phyloP scores from a whole-genome alignment of 1,139 yeast genomes.

The Debaryomyces sp. region DNA sequence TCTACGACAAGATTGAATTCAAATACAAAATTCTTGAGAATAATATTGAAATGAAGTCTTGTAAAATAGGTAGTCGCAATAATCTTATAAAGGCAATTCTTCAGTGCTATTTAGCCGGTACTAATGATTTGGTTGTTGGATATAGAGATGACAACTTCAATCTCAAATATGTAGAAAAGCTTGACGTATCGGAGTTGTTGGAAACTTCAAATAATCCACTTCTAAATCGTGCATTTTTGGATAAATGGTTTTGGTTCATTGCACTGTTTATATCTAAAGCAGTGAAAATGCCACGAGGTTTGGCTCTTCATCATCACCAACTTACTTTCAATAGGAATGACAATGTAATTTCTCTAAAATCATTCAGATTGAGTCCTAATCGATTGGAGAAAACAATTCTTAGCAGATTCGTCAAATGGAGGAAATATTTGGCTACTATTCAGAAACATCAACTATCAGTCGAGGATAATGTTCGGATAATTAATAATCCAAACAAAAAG shows the following conservation, averaged over 20 bases:
- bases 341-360: not conserved
- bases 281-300: not conserved
- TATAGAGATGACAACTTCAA: conserved; percentile 9
- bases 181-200: conserved; percentile 5
- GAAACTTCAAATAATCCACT: not conserved
- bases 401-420: conserved; percentile 5
- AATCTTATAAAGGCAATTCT: conserved; percentile 6
- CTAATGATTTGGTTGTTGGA: conserved; percentile 11
- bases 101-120: conserved; percentile 13
- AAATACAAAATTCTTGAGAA: conserved; percentile 9
- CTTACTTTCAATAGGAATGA: not conserved
- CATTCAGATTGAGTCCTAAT: conserved; percentile 1
- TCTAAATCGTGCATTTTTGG: conserved; percentile 5
- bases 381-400: conserved; percentile 3
- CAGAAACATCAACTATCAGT: not conserved
- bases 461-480: not conserved
- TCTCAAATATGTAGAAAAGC: conserved; percentile 7
- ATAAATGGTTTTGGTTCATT: conserved; percentile 13
- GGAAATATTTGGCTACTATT: not conserved
- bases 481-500: not conserved
- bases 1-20: not conserved
- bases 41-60: conserved; percentile 12
- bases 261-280: conserved; percentile 7
- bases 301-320: not conserved
- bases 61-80: not conserved